phyloP scores from a whole-genome alignment of 352 stramenopile species.

The Pythium apleroticum region DNA sequence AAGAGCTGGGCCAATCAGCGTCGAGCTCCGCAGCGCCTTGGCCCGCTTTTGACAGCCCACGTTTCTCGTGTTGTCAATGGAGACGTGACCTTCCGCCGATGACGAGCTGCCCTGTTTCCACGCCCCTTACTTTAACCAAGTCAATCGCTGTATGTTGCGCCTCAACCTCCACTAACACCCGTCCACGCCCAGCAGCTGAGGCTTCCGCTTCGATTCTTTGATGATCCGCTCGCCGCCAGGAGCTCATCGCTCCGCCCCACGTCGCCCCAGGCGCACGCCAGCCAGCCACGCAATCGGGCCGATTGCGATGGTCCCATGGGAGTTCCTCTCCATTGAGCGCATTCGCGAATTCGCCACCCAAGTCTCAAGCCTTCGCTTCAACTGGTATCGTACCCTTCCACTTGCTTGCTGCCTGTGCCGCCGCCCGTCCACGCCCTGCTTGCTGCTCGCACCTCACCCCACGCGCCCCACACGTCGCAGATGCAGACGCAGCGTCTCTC shows the following conservation, averaged over 20 bases:
- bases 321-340: background rate
- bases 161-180: constrained; percentile 16
- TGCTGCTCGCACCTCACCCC: background rate
- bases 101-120: background rate
- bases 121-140: constrained; percentile 16
- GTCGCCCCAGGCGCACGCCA: constrained; percentile 6
- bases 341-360: background rate
- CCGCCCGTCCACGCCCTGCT: background rate
- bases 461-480: background rate
- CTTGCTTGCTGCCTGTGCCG: constrained; percentile 7
- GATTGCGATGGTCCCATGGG: too few species aligned
- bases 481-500: background rate
- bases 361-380: constrained; percentile 7
- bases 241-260: constrained; percentile 7
- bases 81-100: constrained; percentile 1
- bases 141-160: background rate
- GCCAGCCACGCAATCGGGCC: too few species aligned
- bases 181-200: constrained; percentile 4
- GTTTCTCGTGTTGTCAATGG: constrained; percentile 1
- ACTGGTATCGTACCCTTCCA: constrained; percentile 24
- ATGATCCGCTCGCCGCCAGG: background rate
- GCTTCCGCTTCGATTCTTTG: background rate
- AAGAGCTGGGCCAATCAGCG: constrained; percentile 5
- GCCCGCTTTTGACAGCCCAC: background rate
- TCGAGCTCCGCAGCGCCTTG: too few species aligned